phyloP scores from a whole-genome alignment of 2,329 filamentous ascomycete genomes.

The Onygenales sp. region DNA sequence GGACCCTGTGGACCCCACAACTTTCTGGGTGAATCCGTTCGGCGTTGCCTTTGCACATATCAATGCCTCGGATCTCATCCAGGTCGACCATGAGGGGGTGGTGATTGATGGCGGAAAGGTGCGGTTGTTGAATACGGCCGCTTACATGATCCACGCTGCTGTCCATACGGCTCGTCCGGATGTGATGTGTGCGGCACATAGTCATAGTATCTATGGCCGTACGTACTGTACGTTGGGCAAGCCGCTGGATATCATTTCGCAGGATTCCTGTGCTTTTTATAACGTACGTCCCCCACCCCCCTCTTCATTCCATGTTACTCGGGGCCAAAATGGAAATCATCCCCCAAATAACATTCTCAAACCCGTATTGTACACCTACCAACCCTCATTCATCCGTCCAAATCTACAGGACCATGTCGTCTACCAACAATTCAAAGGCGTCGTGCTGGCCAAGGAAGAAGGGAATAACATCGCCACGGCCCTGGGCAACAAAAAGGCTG shows the following conservation, averaged over 20 bases:
- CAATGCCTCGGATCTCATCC: conserved; percentile 57
- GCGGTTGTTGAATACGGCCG: conserved; percentile 38
- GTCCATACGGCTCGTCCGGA: conserved; percentile 49
- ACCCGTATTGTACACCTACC: not conserved
- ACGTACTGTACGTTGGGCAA: conserved; percentile 33
- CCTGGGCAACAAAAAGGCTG: conserved; percentile 42
- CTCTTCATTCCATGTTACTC: not conserved
- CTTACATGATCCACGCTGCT: conserved; percentile 44
- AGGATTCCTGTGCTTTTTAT: conserved; percentile 37
- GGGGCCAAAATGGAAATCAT: too few species aligned
- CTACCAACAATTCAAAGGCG: conserved; percentile 44
- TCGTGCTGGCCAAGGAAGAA: conserved; percentile 45
- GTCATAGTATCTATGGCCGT: conserved; percentile 44
- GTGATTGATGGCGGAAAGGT: conserved; percentile 53
- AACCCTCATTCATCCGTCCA: not conserved
- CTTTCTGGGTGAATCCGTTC: conserved; percentile 61
- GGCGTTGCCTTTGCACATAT: conserved; percentile 52
- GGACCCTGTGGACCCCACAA: conserved; percentile 49
- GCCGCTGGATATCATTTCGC: conserved; percentile 36
- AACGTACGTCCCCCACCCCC: conserved; percentile 19
- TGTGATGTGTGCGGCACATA: conserved; percentile 46
- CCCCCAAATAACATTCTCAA: too few species aligned
- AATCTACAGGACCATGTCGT: conserved; percentile 38
- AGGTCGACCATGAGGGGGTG: conserved; percentile 51
- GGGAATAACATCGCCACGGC: conserved; percentile 42